phyloP scores from a whole-genome alignment of 179 eudicot species.

The Heliamphora pulchella region DNA sequence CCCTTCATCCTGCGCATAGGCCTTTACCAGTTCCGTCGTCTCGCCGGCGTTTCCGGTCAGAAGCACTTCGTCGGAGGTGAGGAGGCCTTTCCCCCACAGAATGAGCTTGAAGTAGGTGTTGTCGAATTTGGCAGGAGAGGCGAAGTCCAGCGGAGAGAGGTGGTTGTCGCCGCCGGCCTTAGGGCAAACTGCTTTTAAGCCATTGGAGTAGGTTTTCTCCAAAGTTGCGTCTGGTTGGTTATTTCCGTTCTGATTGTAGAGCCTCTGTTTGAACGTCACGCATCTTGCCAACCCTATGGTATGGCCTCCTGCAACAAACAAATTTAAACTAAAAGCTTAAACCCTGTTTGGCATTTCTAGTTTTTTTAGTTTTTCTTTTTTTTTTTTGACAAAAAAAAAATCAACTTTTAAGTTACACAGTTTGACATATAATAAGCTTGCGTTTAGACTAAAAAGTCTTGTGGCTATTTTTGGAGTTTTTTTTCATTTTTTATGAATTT shows the following conservation, averaged over 20 bases:
- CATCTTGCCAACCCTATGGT: conserved; percentile 85
- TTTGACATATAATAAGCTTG: too few relatives aligned
- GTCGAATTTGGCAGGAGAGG: conserved; percentile 64
- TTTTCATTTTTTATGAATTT: too few relatives aligned
- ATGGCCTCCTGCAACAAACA: conserved; percentile 51
- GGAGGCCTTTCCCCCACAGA: conserved; percentile 63
- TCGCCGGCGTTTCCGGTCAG: conserved; percentile 42
- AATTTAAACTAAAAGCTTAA: not conserved
- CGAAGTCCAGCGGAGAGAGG: conserved; percentile 59
- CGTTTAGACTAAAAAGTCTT: too few relatives aligned
- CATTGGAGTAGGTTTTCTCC: conserved; percentile 52
- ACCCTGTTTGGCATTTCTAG: too few relatives aligned
- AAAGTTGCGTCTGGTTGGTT: conserved; percentile 56
- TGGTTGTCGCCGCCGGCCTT: conserved; percentile 60
- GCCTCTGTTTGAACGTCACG: conserved; percentile 58
- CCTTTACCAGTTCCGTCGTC: conserved; percentile 45
- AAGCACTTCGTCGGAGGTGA: conserved; percentile 58
- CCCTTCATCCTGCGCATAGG: conserved; percentile 48
- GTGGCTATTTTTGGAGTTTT: too few relatives aligned
- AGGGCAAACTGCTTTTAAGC: conserved; percentile 60
- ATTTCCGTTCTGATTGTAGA: conserved; percentile 72
- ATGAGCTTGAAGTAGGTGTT: conserved; percentile 79
- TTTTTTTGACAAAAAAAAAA: too few relatives aligned
- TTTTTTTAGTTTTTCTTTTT: too few relatives aligned
- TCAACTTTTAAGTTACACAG: too few relatives aligned